These are phyloP conservation scores for Chytriomyces hyalinus DNA, from an alignment of 192 early-diverging fungal genomes.

Conservation along the genomic window DNA sequence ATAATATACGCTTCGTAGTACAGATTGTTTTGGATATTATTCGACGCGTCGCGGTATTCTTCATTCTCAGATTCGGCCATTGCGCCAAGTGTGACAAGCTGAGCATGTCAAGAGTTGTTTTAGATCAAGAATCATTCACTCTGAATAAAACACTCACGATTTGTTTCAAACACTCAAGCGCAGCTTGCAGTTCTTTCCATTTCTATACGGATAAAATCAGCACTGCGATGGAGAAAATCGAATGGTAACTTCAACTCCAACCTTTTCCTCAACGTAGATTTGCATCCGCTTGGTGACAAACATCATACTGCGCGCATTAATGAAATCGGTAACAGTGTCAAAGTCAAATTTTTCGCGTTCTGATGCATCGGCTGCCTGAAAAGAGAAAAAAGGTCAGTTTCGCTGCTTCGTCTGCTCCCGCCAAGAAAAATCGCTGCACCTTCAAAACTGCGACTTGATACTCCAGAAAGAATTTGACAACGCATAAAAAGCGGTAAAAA, in stretches of 20 bases:
- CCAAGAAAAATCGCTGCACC: not conserved
- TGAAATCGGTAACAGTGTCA: conserved; percentile 49
- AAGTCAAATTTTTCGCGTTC: conserved; percentile 42
- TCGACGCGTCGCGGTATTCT: conserved; percentile 61
- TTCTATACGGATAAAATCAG: conserved; percentile 42
- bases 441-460: conserved; percentile 38
- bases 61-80: conserved; percentile 60
- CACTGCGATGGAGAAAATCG: not conserved
- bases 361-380: not conserved
- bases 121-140: not conserved
- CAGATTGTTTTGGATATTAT: conserved; percentile 71
- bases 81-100: conserved; percentile 56
- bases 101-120: not conserved
- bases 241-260: not conserved
- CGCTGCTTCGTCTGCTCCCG: not conserved
- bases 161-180: conserved; percentile 67
- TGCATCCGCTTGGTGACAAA: conserved; percentile 46
- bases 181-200: conserved; percentile 57
- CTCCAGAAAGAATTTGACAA: conserved; percentile 50
- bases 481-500: conserved; percentile 40
- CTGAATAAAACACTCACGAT: conserved; percentile 52
- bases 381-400: not conserved
- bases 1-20: conserved; percentile 70
- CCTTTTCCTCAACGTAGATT: conserved; percentile 47
- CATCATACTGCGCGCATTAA: conserved; percentile 42